A percentile compares a stretch with the other conserved stretches of the same genome.
These are phyloP conservation scores for Crataegus laevigata DNA, from an alignment of 306 rosid species.

Conservation along the genomic window DNA sequence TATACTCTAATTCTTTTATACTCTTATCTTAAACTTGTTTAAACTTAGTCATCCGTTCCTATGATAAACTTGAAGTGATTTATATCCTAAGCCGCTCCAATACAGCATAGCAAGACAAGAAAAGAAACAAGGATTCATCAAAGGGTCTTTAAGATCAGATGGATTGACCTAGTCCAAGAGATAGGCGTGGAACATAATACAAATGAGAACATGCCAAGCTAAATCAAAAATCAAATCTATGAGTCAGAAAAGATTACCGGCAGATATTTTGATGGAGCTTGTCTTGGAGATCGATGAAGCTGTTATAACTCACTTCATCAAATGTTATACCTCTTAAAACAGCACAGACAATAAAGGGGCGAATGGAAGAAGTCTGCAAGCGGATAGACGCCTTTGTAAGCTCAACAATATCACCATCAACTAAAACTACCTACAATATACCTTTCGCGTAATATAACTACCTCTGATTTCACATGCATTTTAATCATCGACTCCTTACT, in stretches of 20 bases:
- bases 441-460: conserved; percentile 8
- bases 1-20: background rate
- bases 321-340: conserved; percentile 71
- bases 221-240: background rate
- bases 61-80: too few relatives aligned
- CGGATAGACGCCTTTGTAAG: background rate
- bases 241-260: conserved; percentile 47
- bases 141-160: background rate
- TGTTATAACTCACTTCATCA: conserved; percentile 66
- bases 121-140: background rate
- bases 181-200: background rate
- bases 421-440: background rate
- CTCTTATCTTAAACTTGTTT: background rate
- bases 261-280: conserved; percentile 94
- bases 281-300: conserved; percentile 96
- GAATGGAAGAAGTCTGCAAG: conserved; percentile 65
- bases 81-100: too few relatives aligned
- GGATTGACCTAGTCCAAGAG: background rate
- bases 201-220: background rate
- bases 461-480: conserved; percentile 93
- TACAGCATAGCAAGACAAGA: background rate
- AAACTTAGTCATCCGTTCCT: too few relatives aligned
- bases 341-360: conserved; percentile 76
- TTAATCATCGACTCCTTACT: conserved; percentile 54
- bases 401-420: background rate